These are phyloP conservation scores for Aspergillus brunneoviolaceus DNA, from an alignment of 2,329 filamentous ascomycete genomes.

Conservation along the genomic window DNA sequence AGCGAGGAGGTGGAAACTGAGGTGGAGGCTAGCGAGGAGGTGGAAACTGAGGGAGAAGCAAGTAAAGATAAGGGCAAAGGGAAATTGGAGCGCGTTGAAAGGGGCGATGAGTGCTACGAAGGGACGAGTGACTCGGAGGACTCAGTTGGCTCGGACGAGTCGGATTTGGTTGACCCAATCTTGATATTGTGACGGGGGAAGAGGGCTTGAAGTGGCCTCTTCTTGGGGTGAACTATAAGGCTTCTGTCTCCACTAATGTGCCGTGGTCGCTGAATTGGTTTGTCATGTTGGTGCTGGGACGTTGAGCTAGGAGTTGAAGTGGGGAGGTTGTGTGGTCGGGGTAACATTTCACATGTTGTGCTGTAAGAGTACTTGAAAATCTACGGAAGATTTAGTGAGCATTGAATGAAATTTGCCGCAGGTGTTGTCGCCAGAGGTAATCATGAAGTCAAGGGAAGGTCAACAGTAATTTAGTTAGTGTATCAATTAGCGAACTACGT, in stretches of 20 bases:
- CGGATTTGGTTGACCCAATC: neutral
- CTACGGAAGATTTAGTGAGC: neutral
- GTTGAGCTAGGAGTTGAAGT: neutral
- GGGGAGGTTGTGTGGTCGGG: neutral
- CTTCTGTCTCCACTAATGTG: neutral
- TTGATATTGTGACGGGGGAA: neutral
- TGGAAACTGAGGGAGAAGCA: neutral
- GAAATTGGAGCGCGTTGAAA: neutral
- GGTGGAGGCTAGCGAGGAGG: neutral
- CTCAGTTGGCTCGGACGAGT: neutral
- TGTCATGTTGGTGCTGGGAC: neutral
- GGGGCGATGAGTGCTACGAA: neutral
- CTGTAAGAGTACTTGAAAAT: neutral
- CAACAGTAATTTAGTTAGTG: no score
- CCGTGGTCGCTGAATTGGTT: neutral
- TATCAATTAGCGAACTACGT: no score
- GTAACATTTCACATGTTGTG: neutral
- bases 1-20: neutral
- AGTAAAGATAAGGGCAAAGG: neutral
- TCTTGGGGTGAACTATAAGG: neutral
- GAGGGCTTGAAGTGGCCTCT: neutral
- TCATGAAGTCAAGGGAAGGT: no score
- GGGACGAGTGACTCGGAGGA: neutral
- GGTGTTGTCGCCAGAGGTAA: no score
- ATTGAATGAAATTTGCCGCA: neutral